Percentiles rank a stretch among this genome's conserved stretches.
These are phyloP conservation scores for Backusella parvicylindrica DNA, from an alignment of 192 early-diverging fungal genomes.

Conservation along the genomic window DNA sequence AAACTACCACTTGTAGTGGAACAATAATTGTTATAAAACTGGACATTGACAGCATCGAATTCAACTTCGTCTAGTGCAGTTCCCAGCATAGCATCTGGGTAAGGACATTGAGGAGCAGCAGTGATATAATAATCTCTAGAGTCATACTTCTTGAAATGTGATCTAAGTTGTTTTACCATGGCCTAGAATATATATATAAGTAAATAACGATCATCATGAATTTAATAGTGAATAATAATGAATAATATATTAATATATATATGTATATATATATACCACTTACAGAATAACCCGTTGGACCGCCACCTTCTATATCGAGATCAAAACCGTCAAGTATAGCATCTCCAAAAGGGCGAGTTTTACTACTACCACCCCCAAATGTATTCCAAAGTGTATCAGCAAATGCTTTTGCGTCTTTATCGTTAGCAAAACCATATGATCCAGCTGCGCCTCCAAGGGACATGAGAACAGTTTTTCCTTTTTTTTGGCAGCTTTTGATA, in stretches of 20 bases:
- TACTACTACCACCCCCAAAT: constrained; percentile 62
- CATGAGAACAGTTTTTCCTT: constrained; percentile 72
- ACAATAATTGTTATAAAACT: constrained; percentile 86
- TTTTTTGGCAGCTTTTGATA: constrained; percentile 67
- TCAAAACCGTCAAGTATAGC: constrained; percentile 50
- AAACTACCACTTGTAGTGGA: constrained; percentile 49
- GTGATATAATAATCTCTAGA: constrained; percentile 56
- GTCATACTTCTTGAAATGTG: constrained; percentile 46
- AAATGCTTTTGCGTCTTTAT: constrained; percentile 52
- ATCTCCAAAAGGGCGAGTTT: constrained; percentile 64
- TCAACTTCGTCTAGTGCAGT: constrained; percentile 53
- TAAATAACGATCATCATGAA: not conserved
- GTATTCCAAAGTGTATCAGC: constrained; percentile 74
- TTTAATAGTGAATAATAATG: not conserved
- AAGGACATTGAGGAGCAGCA: constrained; percentile 73
- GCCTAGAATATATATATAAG: not conserved
- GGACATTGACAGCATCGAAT: constrained; percentile 68
- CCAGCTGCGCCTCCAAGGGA: constrained; percentile 70
- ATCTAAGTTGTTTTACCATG: constrained; percentile 55
- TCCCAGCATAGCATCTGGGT: constrained; percentile 67
- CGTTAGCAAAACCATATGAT: constrained; percentile 56
- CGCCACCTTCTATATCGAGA: constrained; percentile 70
- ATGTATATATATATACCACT: not conserved
- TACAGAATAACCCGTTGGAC: constrained; percentile 48
- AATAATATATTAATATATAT: not conserved